A percentile compares a stretch with the other conserved stretches of the same genome.
Conservation (phyloP, 2,329 filamentous ascomycete genomes). For the Claviceps purpurea region DNA sequence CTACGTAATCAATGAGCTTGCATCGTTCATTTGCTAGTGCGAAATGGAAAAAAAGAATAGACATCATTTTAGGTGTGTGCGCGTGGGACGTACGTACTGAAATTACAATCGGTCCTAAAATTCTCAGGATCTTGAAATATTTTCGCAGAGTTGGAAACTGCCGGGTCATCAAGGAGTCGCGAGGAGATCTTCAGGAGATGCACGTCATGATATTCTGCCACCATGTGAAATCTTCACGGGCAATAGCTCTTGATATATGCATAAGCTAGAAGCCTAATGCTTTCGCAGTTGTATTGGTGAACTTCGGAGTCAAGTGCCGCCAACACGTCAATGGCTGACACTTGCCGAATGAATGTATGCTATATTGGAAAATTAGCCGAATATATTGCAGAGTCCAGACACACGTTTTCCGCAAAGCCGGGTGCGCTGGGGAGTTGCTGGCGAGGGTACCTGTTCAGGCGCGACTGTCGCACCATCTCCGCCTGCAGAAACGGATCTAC, state of each 20-base stretch:
- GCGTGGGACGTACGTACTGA: no score
- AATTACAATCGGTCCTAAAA: no score
- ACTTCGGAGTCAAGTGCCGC: not conserved
- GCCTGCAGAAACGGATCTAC: slow-evolving; percentile 3
- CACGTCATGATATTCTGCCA: not conserved
- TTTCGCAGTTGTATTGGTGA: not conserved
- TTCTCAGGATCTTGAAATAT: not conserved
- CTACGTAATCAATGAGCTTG: not conserved
- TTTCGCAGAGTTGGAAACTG: not conserved
- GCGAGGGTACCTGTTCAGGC: not conserved
- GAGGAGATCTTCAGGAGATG: not conserved
- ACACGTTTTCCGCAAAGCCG: not conserved
- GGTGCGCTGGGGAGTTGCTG: not conserved
- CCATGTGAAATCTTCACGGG: not conserved
- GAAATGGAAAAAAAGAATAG: not conserved
- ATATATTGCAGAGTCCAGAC: not conserved
- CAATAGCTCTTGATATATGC: not conserved
- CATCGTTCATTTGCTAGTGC: not conserved
- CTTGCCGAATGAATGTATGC: not conserved
- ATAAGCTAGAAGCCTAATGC: not conserved
- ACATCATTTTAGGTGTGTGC: not conserved
- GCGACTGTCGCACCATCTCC: slow-evolving; percentile 1
- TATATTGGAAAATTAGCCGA: not conserved
- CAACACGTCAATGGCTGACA: not conserved
- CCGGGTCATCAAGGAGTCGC: no score